Percentiles rank a stretch among this genome's conserved stretches.
Conservation (phyloP, 1,284 basidiomycete genomes). For the Rhizoctonia solani region DNA sequence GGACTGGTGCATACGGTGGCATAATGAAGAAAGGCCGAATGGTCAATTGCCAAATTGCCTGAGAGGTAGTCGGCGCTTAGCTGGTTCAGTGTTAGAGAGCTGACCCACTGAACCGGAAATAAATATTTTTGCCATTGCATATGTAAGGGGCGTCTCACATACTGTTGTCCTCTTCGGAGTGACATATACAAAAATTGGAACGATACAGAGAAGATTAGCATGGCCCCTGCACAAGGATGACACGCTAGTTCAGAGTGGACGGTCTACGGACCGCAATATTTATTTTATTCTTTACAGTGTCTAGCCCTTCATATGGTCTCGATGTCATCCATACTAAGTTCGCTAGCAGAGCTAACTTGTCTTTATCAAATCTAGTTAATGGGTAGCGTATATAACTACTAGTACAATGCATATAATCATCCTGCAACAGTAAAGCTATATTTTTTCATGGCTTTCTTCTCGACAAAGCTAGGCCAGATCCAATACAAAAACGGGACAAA, state of each 20-base stretch:
- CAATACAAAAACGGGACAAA: constrained; percentile 61
- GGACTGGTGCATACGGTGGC: constrained; percentile 28
- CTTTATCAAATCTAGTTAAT: too few species aligned
- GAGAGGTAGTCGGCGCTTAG: constrained; percentile 10
- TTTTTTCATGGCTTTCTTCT: constrained; percentile 61
- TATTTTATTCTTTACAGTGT: constrained; percentile 14
- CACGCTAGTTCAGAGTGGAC: too few species aligned
- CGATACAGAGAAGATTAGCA: too few species aligned
- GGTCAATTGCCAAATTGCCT: not conserved
- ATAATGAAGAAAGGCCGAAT: not conserved
- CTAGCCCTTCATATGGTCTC: too few species aligned
- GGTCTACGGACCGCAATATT: too few species aligned
- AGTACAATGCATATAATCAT: too few species aligned
- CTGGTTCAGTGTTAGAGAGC: not conserved
- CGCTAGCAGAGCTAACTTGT: too few species aligned
- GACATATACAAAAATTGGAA: too few species aligned
- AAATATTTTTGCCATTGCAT: not conserved
- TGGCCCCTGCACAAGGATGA: too few species aligned
- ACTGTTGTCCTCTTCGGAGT: constrained; percentile 12
- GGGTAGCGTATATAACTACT: too few species aligned
- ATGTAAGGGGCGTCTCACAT: not conserved
- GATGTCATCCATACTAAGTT: too few species aligned
- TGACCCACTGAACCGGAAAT: constrained; percentile 22
- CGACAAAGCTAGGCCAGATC: constrained; percentile 61
- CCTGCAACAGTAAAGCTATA: constrained; percentile 64